Base-by-base conservation (phyloP, 208 protist genomes). In the Acanthamoeba sp. region DNA sequence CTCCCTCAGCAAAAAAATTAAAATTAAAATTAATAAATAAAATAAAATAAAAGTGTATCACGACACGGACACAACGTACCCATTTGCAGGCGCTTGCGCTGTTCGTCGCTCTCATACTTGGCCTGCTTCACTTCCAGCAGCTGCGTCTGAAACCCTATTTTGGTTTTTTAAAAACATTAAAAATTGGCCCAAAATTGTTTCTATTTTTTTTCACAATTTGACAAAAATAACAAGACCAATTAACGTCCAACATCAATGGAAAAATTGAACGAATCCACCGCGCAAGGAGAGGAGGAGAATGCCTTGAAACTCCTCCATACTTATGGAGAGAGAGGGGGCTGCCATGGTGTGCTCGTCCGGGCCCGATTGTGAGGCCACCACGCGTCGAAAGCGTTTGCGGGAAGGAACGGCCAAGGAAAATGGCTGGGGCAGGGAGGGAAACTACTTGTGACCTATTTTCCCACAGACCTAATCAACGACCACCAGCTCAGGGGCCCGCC, bases 241-340 rank as follows among this genome's bases (percentile, higher is more conserved):
- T 38, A 34, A 78, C 10, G 27, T 27, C 2, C 4, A 32, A 27
- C 59, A 29, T 29, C 32, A 82, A 38, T 16, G n/a, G 42, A 66
- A 34, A 24, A 66, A 34, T 16, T 3, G 27, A 78, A 78, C 22
- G 18, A 78, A 42, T 38, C 2, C n/a, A n/a, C 18, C 3, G 34
- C 14, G 9, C 1, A 84, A 3, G 22, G 42, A 20, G 4, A 10
- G n/a, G 40, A 40, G 10, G 20, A 82, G 16, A 40, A 18, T 57
- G 42, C 82, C 82, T 89, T 89, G 82, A 64, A 89, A 89, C 24
- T 89, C 82, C 34, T 89, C 82, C 82, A 89, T 66, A 22, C 82
- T 89, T 10, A 89, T 89, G 82, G 71, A 82, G n/a, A 73, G 64
- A 9, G 64, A 9, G n/a, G 64, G 64, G 6, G 71, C 71, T 36